Percentiles rank a stretch among this genome's conserved stretches.
Conservation (phyloP, 2,329 filamentous ascomycete genomes). For the Colletotrichum viniferum region DNA sequence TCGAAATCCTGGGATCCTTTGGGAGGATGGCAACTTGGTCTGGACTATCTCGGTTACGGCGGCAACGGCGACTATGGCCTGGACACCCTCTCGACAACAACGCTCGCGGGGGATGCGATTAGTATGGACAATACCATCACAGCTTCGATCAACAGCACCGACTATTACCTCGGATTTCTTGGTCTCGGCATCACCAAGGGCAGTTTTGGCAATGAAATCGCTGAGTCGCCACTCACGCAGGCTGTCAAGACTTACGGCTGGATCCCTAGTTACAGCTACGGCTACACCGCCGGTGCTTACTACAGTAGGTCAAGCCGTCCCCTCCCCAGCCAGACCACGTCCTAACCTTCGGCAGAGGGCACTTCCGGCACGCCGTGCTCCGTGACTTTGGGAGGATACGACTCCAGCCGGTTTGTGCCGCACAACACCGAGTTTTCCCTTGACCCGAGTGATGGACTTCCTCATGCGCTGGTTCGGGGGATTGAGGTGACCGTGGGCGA, state of each 20-base stretch:
- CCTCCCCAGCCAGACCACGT: conserved; percentile 29
- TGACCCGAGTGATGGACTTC: conserved; percentile 58
- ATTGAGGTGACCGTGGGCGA: conserved; percentile 46
- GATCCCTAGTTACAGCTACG: conserved; percentile 76
- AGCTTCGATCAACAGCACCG: conserved; percentile 59
- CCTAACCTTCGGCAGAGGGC: conserved; percentile 35
- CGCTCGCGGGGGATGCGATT: conserved; percentile 38
- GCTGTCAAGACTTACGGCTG: conserved; percentile 61
- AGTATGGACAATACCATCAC: conserved; percentile 51
- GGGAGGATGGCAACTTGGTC: conserved; percentile 64
- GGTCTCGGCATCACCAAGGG: conserved; percentile 61
- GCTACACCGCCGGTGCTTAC: conserved; percentile 76
- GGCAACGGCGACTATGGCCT: conserved; percentile 71
- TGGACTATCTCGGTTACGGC: conserved; percentile 60
- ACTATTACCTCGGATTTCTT: conserved; percentile 58
- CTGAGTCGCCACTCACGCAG: conserved; percentile 57
- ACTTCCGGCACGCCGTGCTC: conserved; percentile 52
- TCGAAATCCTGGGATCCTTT: conserved; percentile 64
- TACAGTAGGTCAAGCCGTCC: conserved; percentile 58
- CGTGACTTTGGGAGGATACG: conserved; percentile 74
- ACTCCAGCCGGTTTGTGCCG: conserved; percentile 62
- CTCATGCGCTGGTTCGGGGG: conserved; percentile 64
- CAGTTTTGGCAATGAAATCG: conserved; percentile 52
- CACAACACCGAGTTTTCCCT: conserved; percentile 66
- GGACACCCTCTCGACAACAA: conserved; percentile 51